Base-by-base conservation (phyloP, 1,284 basidiomycete species). In the Ustilago sp. region DNA sequence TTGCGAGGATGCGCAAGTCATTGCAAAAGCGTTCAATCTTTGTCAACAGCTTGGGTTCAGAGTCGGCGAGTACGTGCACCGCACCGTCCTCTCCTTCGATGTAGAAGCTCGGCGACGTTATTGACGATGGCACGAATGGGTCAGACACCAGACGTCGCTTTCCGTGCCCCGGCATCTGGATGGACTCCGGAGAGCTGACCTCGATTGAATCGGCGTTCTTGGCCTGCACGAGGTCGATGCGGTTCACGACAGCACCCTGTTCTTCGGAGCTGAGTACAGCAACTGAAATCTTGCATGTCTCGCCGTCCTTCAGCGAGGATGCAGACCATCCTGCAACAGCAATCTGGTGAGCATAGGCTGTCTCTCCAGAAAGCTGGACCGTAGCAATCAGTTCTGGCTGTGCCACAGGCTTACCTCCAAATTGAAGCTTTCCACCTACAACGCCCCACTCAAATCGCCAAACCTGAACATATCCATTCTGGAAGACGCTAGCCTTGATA, bases 401-500 rank as follows among this genome's bases (percentile, higher is more conserved):
- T 1, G 79, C 61, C 2, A 78, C 62, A 15, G 67, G 56, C 39
- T 61, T 72, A 2, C 75, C 75, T 7, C 79, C 75, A 17, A 79
- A 63, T 32, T 59, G 63, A n/a, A 68, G 45, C 43, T 61, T 59
- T 11, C 73, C 63, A 23, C 69, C 63, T 8, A 83, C 68, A 28
- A 56, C 35, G 47, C 80, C 78, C 71, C 80, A 83, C n/a, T 71
- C 74, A n/a, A 84, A 62, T 19, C 62, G 88, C 90, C 91, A 95
- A 2, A 94, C 75, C 63, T 92, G 90, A 4, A 93, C 84, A 6
- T 53, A 39, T 0, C 87, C 88, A 34, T 86, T 83, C 2, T 83
- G 69, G 67, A 91, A 93, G 1, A 97, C 87, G 1, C 91, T 85
- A 5, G 90, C 91, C 2, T 96, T 85, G 1, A 89, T 83, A 73